phyloP scores from a whole-genome alignment of 75 land plant species.

The Chamaecyparis obtusa region DNA sequence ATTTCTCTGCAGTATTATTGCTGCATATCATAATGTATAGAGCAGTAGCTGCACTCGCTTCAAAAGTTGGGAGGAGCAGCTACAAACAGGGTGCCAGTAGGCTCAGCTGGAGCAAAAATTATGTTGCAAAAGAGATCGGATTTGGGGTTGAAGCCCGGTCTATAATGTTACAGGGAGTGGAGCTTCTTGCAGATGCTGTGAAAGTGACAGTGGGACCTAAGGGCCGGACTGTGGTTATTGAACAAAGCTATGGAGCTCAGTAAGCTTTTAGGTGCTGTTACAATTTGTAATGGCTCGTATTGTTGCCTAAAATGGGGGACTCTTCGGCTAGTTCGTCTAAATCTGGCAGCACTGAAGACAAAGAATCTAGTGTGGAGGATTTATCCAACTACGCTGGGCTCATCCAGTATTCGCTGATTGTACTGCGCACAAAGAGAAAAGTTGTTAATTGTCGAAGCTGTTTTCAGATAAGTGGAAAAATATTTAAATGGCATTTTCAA shows the following conservation, averaged over 20 bases:
- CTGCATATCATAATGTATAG: neutral
- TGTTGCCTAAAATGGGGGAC: too few species aligned
- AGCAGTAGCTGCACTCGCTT: neutral
- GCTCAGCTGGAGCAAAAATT: slow-evolving; percentile 45
- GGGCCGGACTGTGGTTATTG: slow-evolving; percentile 80
- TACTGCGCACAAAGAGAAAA: too few species aligned
- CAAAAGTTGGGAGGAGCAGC: neutral
- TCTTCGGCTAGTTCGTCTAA: too few species aligned
- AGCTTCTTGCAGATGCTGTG: slow-evolving; percentile 89
- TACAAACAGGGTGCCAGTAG: slow-evolving; percentile 35
- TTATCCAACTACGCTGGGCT: too few species aligned
- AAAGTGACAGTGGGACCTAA: slow-evolving; percentile 93
- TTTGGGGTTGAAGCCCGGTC: slow-evolving; percentile 87
- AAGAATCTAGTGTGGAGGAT: too few species aligned
- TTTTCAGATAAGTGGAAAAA: too few species aligned
- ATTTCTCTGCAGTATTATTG: neutral
- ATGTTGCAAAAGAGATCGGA: slow-evolving; percentile 75
- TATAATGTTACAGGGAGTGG: slow-evolving; percentile 87
- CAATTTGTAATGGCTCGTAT: too few species aligned
- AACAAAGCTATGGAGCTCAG: slow-evolving; percentile 82
- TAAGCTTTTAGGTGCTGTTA: too few species aligned
- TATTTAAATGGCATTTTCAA: too few species aligned
- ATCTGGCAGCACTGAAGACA: too few species aligned
- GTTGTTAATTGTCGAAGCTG: too few species aligned
- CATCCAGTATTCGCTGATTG: too few species aligned